These are phyloP conservation scores for Carallia pectinifolia DNA, from an alignment of 345 rosid genomes.

Conservation along the genomic window DNA sequence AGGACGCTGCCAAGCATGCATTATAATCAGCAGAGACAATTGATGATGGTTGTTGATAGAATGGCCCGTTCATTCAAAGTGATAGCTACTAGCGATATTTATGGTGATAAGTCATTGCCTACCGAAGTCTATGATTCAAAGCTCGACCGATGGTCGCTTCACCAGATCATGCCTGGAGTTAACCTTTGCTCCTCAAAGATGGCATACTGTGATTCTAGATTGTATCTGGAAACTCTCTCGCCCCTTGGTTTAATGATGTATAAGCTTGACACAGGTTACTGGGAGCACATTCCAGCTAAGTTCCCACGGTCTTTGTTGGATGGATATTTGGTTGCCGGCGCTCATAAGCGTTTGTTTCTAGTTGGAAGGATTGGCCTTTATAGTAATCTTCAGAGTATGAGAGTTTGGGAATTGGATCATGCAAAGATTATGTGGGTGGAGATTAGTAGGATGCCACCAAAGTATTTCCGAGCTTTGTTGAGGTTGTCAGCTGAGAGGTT, in stretches of 20 bases:
- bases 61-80: conserved; percentile 73
- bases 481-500: conserved; percentile 95
- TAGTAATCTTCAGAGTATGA: conserved; percentile 94
- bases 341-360: conserved; percentile 79
- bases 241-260: conserved; percentile 97
- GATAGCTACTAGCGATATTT: conserved; percentile 85
- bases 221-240: conserved; percentile 90
- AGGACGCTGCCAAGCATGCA: conserved; percentile 83
- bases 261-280: conserved; percentile 65
- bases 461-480: conserved; percentile 76
- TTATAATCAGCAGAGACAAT: conserved; percentile 78
- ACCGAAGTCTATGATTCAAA: conserved; percentile 91
- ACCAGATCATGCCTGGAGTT: conserved; percentile 92
- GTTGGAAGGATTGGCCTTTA: conserved; percentile 95
- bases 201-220: conserved; percentile 89
- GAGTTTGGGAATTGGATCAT: conserved; percentile 97
- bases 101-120: conserved; percentile 81
- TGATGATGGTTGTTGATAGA: conserved; percentile 86
- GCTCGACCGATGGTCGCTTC: conserved; percentile 64
- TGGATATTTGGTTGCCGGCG: conserved; percentile 93
- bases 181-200: conserved; percentile 93
- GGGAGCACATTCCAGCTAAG: conserved; percentile 95
- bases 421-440: conserved; percentile 76
- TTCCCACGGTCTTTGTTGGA: conserved; percentile 91
- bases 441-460: conserved; percentile 93